Conservation (phyloP, 2,329 filamentous ascomycete genomes). For the Aureobasidium sp. region DNA sequence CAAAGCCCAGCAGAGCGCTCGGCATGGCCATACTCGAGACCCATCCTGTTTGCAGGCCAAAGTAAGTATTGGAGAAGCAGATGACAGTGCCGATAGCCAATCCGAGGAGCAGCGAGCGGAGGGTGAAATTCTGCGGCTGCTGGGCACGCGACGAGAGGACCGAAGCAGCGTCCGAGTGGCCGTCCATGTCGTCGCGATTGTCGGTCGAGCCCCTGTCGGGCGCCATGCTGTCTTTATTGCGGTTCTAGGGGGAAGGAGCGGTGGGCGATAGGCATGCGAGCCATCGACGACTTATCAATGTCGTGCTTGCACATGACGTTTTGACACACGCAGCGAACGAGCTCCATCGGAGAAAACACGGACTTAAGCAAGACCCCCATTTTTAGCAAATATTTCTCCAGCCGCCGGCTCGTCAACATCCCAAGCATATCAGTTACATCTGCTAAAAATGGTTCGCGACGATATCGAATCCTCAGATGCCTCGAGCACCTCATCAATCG, state of each 20-base stretch:
- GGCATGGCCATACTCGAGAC: conserved; percentile 94
- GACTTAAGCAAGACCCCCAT: not conserved
- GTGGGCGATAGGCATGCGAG: not conserved
- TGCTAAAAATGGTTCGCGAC: conserved; percentile 1
- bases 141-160: conserved; percentile 23
- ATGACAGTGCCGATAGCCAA: conserved; percentile 80
- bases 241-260: not conserved
- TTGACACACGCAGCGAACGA: not conserved
- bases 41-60: conserved; percentile 87
- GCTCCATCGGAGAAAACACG: not conserved
- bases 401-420: not conserved
- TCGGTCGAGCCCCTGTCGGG: conserved; percentile 25
- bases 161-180: conserved; percentile 8
- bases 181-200: conserved; percentile 3
- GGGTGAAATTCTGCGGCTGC: conserved; percentile 65
- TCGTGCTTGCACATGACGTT: conserved; percentile 11
- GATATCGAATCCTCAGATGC: conserved; percentile 15
- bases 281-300: conserved; percentile 1
- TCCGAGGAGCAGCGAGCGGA: conserved; percentile 70
- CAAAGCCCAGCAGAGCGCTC: conserved; percentile 85
- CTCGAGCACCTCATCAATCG: conserved; percentile 17
- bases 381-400: conserved; percentile 9
- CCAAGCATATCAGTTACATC: not conserved
- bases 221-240: conserved; percentile 22
- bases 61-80: conserved; percentile 97